Base-by-base conservation (phyloP, 1,139 yeast genomes). In the Nadsonia commutata region DNA sequence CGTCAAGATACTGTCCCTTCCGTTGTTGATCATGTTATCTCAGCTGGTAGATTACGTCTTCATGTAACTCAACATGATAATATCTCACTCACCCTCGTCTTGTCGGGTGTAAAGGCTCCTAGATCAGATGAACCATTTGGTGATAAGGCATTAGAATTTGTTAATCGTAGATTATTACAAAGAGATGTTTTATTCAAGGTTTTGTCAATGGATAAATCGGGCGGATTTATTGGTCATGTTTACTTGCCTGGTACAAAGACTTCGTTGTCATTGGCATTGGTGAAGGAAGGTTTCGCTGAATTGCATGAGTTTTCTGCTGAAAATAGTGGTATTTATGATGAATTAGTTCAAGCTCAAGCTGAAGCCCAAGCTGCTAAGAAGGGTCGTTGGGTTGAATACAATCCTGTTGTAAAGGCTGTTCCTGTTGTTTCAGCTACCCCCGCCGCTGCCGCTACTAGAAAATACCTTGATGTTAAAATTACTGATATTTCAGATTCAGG, bases 161-260 rank as follows among this genome's bases (percentile, higher is more conserved):
- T 79, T 50, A 70, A 68, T 54, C 70, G 68, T 48, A 71, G 72
- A 49, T 68, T 74, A 44, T 68, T 78, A 58, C 95, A 85, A 64
- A 72, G 85, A 56, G 82, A 77, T 51, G 80, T 83, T 40, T 78
- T 74, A 51, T 67, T 84, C 51, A 80, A 79, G 45, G 72, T 84
- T 21, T 74, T 75, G 50, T 80, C 74, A 47, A 72, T 74, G 45
- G 95, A 85, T 58, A 81, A 78, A 56, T 69, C 80, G 48, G 95
- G 95, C 47, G 83, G 82, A 0, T 85, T 84, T 53, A 75, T 83
- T 56, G 94, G 94, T 43, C 75, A 79, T 53, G 55, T 83, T 43
- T 80, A 66, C 56, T 57, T 75, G 13, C 72, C 72, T 20, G 70
- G 74, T 7, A 69, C 70, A 41, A 64, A 69, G 20, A 57, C 64